A percentile compares a stretch with the other conserved stretches of the same genome.
phyloP scores from a whole-genome alignment of 192 early-diverging fungal species.

The Backusella circina region DNA sequence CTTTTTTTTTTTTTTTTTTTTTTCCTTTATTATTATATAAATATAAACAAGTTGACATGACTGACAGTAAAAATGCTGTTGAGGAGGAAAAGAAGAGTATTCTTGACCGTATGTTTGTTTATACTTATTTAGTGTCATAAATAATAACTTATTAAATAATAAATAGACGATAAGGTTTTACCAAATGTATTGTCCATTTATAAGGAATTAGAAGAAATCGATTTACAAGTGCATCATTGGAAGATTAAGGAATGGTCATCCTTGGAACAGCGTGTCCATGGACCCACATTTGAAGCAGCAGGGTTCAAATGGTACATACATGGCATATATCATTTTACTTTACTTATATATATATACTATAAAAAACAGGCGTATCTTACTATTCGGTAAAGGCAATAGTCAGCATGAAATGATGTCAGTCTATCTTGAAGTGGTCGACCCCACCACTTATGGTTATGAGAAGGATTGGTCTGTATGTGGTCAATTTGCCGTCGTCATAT shows the following conservation, averaged over 20 bases:
- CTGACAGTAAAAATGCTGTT: neutral
- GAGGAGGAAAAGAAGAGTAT: neutral
- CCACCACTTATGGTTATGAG: slow-evolving; percentile 36
- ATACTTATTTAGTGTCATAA: too few relatives aligned
- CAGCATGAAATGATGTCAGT: slow-evolving; percentile 65
- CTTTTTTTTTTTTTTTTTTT: neutral
- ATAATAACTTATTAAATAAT: neutral
- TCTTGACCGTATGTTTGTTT: neutral
- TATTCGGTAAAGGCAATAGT: slow-evolving; percentile 90
- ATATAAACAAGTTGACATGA: neutral
- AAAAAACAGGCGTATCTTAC: slow-evolving; percentile 69
- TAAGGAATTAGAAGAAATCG: slow-evolving; percentile 9
- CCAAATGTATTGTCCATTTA: neutral
- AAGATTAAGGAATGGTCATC: slow-evolving; percentile 11
- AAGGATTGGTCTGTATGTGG: slow-evolving; percentile 79
- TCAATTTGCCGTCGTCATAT: slow-evolving; percentile 74
- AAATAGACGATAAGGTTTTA: neutral
- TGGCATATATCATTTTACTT: neutral
- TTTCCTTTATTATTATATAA: neutral
- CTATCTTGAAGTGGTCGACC: slow-evolving; percentile 75
- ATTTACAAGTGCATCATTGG: slow-evolving; percentile 13
- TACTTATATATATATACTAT: neutral
- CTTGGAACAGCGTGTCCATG: slow-evolving; percentile 3
- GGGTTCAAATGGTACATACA: slow-evolving; percentile 14
- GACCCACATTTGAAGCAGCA: slow-evolving; percentile 14